Conservation (phyloP, 345 rosid species). For the Citrus hindsii region DNA sequence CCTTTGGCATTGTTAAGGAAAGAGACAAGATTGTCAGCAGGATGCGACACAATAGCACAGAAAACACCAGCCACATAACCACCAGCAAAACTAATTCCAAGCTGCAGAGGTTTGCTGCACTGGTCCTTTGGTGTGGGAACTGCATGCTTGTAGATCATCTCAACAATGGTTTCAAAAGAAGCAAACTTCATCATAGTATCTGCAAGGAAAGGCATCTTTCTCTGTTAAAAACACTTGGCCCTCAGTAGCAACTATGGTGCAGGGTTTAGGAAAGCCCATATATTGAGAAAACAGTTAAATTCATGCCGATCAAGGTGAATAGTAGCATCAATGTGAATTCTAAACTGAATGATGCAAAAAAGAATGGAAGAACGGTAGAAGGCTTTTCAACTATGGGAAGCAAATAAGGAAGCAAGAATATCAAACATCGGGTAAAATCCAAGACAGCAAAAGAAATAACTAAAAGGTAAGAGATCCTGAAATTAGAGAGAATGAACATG, state of each 20-base stretch:
- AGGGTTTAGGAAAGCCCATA: neutral
- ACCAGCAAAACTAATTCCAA: constrained; percentile 91
- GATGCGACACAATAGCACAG: constrained; percentile 89
- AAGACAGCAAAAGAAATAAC: neutral
- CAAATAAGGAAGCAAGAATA: neutral
- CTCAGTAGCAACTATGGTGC: neutral
- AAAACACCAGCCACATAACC: constrained; percentile 92
- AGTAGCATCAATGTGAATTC: neutral
- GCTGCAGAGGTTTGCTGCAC: constrained; percentile 85
- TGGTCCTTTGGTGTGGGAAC: constrained; percentile 81
- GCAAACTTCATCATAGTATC: constrained; percentile 99
- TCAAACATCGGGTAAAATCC: neutral
- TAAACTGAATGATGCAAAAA: neutral
- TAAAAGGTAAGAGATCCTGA: neutral
- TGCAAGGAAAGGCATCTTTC: constrained; percentile 22
- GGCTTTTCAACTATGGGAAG: neutral
- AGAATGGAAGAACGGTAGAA: neutral
- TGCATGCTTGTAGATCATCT: constrained; percentile 78
- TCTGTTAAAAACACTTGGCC: neutral
- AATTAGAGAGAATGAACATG: neutral
- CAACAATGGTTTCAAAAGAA: constrained; percentile 90
- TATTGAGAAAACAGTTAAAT: neutral
- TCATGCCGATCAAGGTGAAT: neutral
- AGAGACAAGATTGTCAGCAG: constrained; percentile 94
- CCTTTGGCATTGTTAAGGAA: constrained; percentile 99